These are phyloP conservation scores for Tanacetum coccineum DNA, from an alignment of 129 eudicot genomes.

Conservation along the genomic window DNA sequence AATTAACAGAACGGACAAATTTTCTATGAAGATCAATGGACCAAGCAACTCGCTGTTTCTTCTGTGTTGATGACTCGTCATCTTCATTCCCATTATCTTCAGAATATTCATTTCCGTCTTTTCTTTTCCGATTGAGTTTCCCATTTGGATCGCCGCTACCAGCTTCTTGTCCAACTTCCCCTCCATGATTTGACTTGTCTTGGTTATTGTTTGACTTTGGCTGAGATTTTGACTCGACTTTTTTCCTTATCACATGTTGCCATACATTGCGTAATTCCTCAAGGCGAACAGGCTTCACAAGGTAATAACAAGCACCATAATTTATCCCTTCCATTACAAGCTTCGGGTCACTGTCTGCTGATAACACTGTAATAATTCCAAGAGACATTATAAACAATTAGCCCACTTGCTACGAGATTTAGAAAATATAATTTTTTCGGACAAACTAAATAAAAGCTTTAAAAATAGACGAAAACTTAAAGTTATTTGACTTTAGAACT, in stretches of 20 bases:
- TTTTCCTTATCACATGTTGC: constrained; percentile 88
- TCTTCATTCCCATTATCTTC: constrained; percentile 69
- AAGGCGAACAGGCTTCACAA: constrained; percentile 87
- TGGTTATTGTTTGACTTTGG: constrained; percentile 42
- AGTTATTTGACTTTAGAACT: constrained; percentile 1
- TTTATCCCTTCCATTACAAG: constrained; percentile 95
- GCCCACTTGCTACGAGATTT: neutral
- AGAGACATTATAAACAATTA: constrained; percentile 21
- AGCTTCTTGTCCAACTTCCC: constrained; percentile 54
- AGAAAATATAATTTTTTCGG: neutral
- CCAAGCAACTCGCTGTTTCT: constrained; percentile 98
- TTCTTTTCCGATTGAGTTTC: constrained; percentile 65
- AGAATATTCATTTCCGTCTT: constrained; percentile 79
- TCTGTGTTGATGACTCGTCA: constrained; percentile 74
- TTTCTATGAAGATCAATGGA: constrained; percentile 91
- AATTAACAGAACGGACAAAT: constrained; percentile 91
- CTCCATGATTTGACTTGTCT: constrained; percentile 48
- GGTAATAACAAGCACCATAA: constrained; percentile 94
- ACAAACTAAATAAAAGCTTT: constrained; percentile 10
- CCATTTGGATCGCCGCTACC: constrained; percentile 66
- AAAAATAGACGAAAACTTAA: neutral
- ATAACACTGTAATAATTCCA: constrained; percentile 64
- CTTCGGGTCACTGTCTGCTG: constrained; percentile 89
- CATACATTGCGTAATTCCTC: constrained; percentile 95
- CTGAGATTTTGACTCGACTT: constrained; percentile 54